phyloP scores from a whole-genome alignment of 139 green algal species.

The Spirogloea muscicola region DNA sequence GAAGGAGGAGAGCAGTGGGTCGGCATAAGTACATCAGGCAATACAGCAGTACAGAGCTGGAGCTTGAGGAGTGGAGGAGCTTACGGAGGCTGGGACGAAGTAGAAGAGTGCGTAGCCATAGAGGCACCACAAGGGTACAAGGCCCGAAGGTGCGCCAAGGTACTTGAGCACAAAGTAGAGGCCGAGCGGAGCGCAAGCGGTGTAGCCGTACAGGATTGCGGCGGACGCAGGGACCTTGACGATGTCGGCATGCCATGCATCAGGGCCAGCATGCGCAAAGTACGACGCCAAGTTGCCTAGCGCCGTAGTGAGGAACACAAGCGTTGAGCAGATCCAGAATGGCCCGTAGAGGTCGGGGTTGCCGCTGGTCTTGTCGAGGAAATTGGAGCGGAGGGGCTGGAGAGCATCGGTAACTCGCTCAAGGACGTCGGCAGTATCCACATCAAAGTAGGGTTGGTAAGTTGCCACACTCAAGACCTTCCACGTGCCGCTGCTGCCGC shows the following conservation, averaged over 20 bases:
- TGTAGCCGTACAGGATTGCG: constrained; percentile 56
- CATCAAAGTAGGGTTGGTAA: constrained; percentile 48
- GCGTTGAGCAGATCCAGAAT: constrained; percentile 59
- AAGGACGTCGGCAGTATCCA: constrained; percentile 45
- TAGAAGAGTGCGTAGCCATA: constrained; percentile 55
- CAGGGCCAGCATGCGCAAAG: constrained; percentile 18
- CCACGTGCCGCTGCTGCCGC: neutral
- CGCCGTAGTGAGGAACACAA: constrained; percentile 50
- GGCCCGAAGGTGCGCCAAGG: constrained; percentile 5
- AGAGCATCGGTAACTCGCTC: constrained; percentile 34
- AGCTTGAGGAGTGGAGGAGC: neutral
- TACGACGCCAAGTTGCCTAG: constrained; percentile 48
- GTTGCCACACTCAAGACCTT: constrained; percentile 19
- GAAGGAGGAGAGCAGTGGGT: too few relatives aligned
- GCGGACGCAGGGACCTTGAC: constrained; percentile 37
- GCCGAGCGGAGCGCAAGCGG: constrained; percentile 36
- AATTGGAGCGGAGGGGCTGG: constrained; percentile 23
- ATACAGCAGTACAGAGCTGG: neutral
- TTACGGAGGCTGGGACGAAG: constrained; percentile 51
- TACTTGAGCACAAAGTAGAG: constrained; percentile 49
- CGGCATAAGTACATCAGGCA: neutral
- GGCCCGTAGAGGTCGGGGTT: constrained; percentile 53
- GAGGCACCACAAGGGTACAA: constrained; percentile 47
- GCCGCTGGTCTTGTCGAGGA: constrained; percentile 37
- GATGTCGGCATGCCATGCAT: constrained; percentile 53